These are phyloP conservation scores for Pseudogymnoascus sp. DNA, from an alignment of 2,329 filamentous ascomycete species.

Conservation along the genomic window DNA sequence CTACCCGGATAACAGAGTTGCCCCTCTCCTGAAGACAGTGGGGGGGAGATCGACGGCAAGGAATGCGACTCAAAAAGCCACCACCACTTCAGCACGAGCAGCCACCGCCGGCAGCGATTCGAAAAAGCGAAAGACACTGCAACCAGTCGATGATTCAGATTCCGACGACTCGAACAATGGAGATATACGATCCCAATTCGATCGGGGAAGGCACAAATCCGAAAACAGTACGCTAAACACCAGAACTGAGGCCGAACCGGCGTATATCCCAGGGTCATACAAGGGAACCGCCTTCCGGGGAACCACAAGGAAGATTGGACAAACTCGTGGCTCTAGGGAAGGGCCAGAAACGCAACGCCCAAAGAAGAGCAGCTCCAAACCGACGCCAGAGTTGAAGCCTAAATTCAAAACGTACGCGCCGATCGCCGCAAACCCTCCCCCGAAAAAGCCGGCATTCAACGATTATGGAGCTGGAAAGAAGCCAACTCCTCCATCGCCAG, in stretches of 20 bases:
- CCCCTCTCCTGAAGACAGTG: neutral
- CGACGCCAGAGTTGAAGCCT: neutral
- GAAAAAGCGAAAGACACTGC: neutral
- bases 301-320: neutral
- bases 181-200: neutral
- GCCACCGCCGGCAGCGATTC: neutral
- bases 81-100: neutral
- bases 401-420: neutral
- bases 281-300: neutral
- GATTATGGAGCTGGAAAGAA: neutral
- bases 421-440: neutral
- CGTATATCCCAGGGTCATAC: neutral
- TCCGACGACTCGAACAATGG: neutral
- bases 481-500: neutral
- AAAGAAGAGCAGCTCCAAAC: neutral
- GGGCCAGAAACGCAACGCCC: neutral
- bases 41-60: neutral
- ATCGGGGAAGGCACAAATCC: neutral
- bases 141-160: neutral
- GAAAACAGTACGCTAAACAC: neutral
- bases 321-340: neutral
- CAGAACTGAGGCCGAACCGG: neutral
- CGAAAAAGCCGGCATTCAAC: neutral
- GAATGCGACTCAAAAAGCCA: neutral
- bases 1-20: conserved; percentile 1